Percentiles rank a stretch among this genome's conserved stretches.
These are phyloP conservation scores for Daldinia caldariorum DNA, from an alignment of 495 filamentous ascomycete genomes.

Conservation along the genomic window DNA sequence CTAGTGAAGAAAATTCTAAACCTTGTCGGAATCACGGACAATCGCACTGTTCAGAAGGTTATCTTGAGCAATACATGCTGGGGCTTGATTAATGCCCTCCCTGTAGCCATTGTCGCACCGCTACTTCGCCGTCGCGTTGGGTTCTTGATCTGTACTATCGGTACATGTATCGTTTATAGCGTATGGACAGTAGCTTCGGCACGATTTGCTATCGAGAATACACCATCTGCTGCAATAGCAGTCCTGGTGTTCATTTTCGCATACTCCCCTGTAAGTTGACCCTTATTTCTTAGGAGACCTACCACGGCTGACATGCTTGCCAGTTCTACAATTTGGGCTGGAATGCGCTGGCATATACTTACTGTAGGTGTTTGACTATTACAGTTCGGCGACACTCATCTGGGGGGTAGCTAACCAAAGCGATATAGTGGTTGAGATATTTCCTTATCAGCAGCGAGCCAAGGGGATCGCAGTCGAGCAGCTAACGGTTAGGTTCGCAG, in stretches of 20 bases:
- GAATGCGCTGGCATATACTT: conserved; percentile 68
- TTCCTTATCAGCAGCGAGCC: conserved; percentile 66
- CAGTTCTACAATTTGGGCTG: conserved; percentile 70
- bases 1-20: conserved; percentile 57
- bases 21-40: conserved; percentile 57
- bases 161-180: conserved; percentile 62
- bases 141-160: conserved; percentile 63
- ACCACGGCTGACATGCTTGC: not conserved
- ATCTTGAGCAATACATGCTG: conserved; percentile 66
- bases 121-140: conserved; percentile 60
- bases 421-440: conserved; percentile 65
- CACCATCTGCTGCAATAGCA: conserved; percentile 56
- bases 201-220: conserved; percentile 54
- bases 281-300: not conserved
- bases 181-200: conserved; percentile 66
- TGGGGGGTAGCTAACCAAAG: conserved; percentile 7
- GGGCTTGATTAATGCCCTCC: conserved; percentile 62
- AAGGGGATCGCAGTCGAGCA: conserved; percentile 69
- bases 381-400: not conserved
- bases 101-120: conserved; percentile 60
- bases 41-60: conserved; percentile 57
- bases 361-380: conserved; percentile 35
- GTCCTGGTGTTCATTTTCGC: conserved; percentile 69
- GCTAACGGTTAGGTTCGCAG: conserved; percentile 63
- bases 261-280: conserved; percentile 58